Base-by-base conservation (phyloP, 768 basidiomycete genomes). In the Candolleomyces efflorescens region DNA sequence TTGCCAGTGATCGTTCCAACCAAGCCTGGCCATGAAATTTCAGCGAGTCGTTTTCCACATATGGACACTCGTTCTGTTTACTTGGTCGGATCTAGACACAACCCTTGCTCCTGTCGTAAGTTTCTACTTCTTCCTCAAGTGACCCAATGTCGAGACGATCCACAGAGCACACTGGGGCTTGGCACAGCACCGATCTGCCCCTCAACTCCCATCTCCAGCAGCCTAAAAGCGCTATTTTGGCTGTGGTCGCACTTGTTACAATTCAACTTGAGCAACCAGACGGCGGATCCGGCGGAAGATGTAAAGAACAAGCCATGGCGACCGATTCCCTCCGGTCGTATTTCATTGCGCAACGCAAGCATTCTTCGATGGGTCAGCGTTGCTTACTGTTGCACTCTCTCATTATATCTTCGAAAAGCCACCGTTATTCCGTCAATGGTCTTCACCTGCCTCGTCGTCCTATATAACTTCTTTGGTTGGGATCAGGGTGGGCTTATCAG, bases 321-420 rank as follows among this genome's bases (percentile, higher is more conserved):
- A 9, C 76, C 77, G 2, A 49, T 78, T 5, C 75, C 77, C 5
- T 62, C 76, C 0, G 64, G 69, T 9, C 67, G 71, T 6, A 65
- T 78, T 10, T 61, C 69, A 3, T 32, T 62, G 11, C 3, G 32
- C 2, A 46, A 62, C 1, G 66, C 72, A 6, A 43, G 55, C 2
- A 37, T 58, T 2, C 59, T 75, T n/a, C 71, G 76, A 9, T 76
- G 73, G 73, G 59, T 43, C 3, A 63, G 74, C 36, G 53, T 73
- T 12, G 36, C 62, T 7, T 4, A 66, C 3, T 75, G 74, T 56
- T 53, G 69, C 23, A 23, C 55, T 0, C 24, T 67, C 22, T 72
- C 70, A 22, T 58, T 55, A 0, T 47, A 53, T 17, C 64, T 65
- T 46, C 61, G 66, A 12, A 18, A 13, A 0, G 18, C 52, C 9